Base-by-base conservation (phyloP, 2,329 filamentous ascomycete genomes). In the Penicillium sp. region DNA sequence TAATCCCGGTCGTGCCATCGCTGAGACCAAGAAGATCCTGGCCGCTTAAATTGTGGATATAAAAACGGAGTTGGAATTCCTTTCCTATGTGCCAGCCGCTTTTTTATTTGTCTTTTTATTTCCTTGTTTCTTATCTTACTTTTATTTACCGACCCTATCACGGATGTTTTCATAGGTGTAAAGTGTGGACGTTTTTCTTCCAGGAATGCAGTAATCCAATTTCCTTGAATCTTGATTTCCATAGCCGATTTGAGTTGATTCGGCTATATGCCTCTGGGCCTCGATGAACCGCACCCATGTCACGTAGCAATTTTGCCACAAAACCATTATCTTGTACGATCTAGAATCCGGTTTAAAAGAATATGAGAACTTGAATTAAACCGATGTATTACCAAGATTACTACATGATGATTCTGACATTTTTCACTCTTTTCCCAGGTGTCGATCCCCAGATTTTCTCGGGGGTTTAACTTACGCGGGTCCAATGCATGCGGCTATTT, bases 1-100 rank as follows among this genome's bases (percentile, higher is more conserved):
- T 69, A 99, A 99, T 83, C 95, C 95, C 21, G 95, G 91, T 64
- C 84, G 91, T 74, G 95, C 95, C 19, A 96, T 99, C 80, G 93
- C 93, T 52, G 90, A 97, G 84, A 96, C 97, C 78, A 98, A 98
- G 90, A 97, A 97, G 90, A 86, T 88, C 80, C 89, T 98, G 90
- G 86, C 93, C 56, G 56, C 68, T 47, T 70, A 70, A 62, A 66
- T 55, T 56, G 21, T 63, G 60, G 60, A 65, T 61, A 56, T 62
- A 58, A 67, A 63, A 67, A 63, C 55, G 64, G 64, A 67, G 64
- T 67, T 63, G 63, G 62, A 63, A 57, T 63, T 59, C 54, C 56
- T 62, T 58, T 64, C 58, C 55, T 53, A 60, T 61, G 58, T 62
- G 56, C 58, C 60, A 65, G 64, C 61, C 55, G 56, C 48, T 55